These are phyloP conservation scores for Aspergillus neoniger DNA, from an alignment of 2,329 filamentous ascomycete species.

Conservation along the genomic window DNA sequence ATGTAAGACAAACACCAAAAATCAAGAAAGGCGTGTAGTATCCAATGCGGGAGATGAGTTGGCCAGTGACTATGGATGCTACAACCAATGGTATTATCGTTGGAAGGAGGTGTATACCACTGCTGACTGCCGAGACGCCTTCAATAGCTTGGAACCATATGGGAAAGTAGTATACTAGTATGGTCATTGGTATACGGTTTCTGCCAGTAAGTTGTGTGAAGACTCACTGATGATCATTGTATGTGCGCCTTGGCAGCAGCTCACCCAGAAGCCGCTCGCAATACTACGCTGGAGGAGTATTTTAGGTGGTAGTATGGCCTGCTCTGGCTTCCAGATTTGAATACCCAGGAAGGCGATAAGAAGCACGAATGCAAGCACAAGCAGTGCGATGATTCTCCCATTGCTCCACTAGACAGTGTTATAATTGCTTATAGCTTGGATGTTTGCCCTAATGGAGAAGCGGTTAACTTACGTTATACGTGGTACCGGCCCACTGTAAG, in stretches of 20 bases:
- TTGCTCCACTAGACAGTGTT: slow-evolving; percentile 9
- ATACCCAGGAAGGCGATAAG: slow-evolving; percentile 5
- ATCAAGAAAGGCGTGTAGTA: slow-evolving; percentile 48
- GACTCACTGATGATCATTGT: slow-evolving; percentile 1
- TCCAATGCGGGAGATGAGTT: slow-evolving; percentile 35
- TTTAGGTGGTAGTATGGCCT: slow-evolving; percentile 53
- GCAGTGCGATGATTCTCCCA: slow-evolving; percentile 11
- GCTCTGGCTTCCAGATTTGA: slow-evolving; percentile 48
- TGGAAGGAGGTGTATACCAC: slow-evolving; percentile 48
- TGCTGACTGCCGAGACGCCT: slow-evolving; percentile 45
- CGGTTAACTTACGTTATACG: slow-evolving; percentile 3
- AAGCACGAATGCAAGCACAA: slow-evolving; percentile 10
- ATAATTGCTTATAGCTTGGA: no score
- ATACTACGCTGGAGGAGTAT: slow-evolving; percentile 52
- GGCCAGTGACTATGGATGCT: slow-evolving; percentile 35
- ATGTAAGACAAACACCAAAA: slow-evolving; percentile 33
- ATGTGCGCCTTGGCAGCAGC: slow-evolving; percentile 25
- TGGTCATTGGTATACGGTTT: not conserved
- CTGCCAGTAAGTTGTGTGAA: not conserved
- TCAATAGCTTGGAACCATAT: slow-evolving; percentile 53
- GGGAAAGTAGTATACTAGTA: slow-evolving; percentile 42
- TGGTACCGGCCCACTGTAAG: slow-evolving; percentile 18
- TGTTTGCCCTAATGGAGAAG: no score
- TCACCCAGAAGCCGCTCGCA: slow-evolving; percentile 36
- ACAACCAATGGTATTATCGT: slow-evolving; percentile 42